phyloP scores from a whole-genome alignment of 208 protist species.

The Acanthamoeba rhysodes region DNA sequence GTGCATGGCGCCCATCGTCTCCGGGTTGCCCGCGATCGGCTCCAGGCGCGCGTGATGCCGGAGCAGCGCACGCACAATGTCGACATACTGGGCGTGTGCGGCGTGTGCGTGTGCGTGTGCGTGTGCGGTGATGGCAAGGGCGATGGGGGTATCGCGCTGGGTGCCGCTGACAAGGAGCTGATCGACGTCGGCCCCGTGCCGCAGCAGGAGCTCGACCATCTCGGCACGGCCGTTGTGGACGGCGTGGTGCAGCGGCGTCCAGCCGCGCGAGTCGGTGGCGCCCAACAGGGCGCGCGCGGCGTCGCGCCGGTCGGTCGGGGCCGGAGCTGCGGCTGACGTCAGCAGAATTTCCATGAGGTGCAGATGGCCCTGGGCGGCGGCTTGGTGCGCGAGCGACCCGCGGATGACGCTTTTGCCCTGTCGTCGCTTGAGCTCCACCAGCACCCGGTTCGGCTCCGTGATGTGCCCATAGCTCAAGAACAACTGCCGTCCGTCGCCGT shows the following conservation, averaged over 20 bases:
- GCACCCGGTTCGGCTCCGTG: background rate
- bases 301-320: background rate
- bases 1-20: background rate
- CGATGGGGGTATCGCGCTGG: background rate
- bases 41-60: background rate
- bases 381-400: background rate
- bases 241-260: background rate
- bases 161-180: background rate
- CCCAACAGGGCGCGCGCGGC: background rate
- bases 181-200: background rate
- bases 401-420: background rate
- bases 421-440: background rate
- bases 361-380: background rate
- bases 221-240: background rate
- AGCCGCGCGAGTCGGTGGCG: background rate
- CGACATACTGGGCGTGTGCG: background rate
- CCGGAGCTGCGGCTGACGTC: background rate
- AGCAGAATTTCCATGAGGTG: background rate
- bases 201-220: background rate
- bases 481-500: background rate
- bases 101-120: too few species aligned
- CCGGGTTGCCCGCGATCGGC: background rate
- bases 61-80: background rate
- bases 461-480: background rate
- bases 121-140: background rate